Evolutionary conservation across 2,329 filamentous ascomycete genomes (phyloP).

Genomic region (Cryphonectria japonica): DNA sequence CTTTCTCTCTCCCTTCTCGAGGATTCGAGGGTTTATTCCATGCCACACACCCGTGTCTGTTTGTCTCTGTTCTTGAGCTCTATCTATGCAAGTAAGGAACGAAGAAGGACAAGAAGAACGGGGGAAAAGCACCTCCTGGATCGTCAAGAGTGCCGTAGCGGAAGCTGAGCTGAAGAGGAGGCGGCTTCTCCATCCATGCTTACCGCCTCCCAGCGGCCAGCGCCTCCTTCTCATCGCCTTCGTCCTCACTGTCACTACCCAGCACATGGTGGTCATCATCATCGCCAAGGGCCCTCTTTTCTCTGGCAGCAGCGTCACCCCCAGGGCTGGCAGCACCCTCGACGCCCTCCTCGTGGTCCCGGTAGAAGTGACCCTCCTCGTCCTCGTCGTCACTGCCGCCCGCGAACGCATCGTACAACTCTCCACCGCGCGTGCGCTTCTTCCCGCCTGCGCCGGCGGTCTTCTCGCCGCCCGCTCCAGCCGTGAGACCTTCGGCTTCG

Average conservation of each 20-base stretch:
- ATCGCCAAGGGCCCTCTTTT: conserved; percentile 36
- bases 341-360: conserved; percentile 33
- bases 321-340: conserved; percentile 20
- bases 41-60: neutral
- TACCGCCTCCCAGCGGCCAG: conserved; percentile 29
- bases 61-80: neutral
- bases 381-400: conserved; percentile 82
- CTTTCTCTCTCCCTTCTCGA: neutral
- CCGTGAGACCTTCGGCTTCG: conserved; percentile 61
- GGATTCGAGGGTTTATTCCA: neutral
- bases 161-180: neutral
- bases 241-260: conserved; percentile 51
- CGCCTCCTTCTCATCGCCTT: conserved; percentile 41
- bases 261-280: conserved; percentile 53
- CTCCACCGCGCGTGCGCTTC: conserved; percentile 71
- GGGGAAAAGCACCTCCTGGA: neutral
- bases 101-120: neutral
- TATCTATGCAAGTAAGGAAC: neutral
- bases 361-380: conserved; percentile 38
- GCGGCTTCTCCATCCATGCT: neutral
- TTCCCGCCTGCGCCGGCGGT: conserved; percentile 40
- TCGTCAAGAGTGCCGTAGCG: neutral
- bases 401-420: conserved; percentile 97
- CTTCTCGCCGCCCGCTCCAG: conserved; percentile 46
- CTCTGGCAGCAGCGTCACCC: conserved; percentile 37